These are phyloP conservation scores for Scedosporium dehoogii DNA, from an alignment of 2,329 filamentous ascomycete species.

Conservation along the genomic window DNA sequence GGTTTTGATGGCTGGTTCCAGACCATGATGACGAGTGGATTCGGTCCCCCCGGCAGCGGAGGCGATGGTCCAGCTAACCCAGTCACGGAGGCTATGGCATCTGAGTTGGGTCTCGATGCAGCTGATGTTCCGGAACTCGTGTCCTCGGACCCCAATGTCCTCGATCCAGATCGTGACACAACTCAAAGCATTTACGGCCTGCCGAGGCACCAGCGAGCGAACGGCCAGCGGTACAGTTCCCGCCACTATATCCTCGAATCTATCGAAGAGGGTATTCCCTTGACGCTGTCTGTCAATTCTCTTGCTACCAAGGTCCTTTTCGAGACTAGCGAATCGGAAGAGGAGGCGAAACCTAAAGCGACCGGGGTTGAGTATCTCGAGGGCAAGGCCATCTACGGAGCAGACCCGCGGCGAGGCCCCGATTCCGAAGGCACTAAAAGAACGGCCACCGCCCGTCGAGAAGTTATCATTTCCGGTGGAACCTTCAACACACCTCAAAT, in stretches of 20 bases:
- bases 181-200: conserved; percentile 17
- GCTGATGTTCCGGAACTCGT: conserved; percentile 1
- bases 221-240: conserved; percentile 17
- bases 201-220: conserved; percentile 15
- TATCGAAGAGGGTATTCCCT: conserved; percentile 4
- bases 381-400: conserved; percentile 12
- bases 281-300: conserved; percentile 14
- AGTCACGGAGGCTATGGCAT: conserved; percentile 8
- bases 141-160: conserved; percentile 9
- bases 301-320: conserved; percentile 29
- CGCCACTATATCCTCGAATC: conserved; percentile 16
- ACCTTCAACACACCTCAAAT: conserved; percentile 40
- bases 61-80: conserved; percentile 33
- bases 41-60: conserved; percentile 23
- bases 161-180: conserved; percentile 15
- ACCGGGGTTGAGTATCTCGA: conserved; percentile 25
- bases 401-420: conserved; percentile 25
- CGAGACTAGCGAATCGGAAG: conserved; percentile 14
- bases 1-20: conserved; percentile 29
- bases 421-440: conserved; percentile 8
- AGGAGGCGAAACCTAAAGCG: conserved; percentile 24
- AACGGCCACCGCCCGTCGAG: conserved; percentile 22
- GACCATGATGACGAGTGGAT: conserved; percentile 7
- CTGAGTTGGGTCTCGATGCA: conserved; percentile 18
- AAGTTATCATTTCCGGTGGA: conserved; percentile 40